Conservation (phyloP, 371 early-diverging fungal genomes). For the Mortierella sp. region DNA sequence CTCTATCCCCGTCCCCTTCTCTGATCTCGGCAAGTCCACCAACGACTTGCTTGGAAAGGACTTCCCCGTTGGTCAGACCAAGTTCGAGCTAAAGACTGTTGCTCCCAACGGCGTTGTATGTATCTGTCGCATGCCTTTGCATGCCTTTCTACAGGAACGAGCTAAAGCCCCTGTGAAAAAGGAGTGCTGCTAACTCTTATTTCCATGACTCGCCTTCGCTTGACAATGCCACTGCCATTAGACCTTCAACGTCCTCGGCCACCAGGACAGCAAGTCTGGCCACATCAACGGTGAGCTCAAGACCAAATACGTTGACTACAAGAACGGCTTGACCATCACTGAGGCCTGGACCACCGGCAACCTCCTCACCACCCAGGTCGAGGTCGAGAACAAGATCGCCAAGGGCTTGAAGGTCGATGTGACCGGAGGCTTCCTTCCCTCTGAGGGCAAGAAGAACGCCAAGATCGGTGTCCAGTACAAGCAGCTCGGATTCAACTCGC, state of each 20-base stretch:
- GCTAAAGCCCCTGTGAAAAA: background rate
- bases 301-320: slow-evolving; percentile 95
- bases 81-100: slow-evolving; percentile 97
- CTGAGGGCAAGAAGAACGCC: slow-evolving; percentile 71
- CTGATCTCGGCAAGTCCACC: slow-evolving; percentile 95
- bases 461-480: slow-evolving; percentile 85
- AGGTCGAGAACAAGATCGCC: slow-evolving; percentile 93
- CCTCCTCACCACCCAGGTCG: slow-evolving; percentile 91
- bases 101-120: slow-evolving; percentile 95
- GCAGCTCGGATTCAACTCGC: slow-evolving; percentile 82
- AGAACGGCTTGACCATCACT: slow-evolving; percentile 93
- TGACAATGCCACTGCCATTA: slow-evolving; percentile 41
- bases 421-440: slow-evolving; percentile 60
- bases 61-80: slow-evolving; percentile 92
- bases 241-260: slow-evolving; percentile 95
- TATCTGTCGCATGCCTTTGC: slow-evolving; percentile 18
- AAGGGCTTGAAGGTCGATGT: slow-evolving; percentile 86
- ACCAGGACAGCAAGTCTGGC: slow-evolving; percentile 94
- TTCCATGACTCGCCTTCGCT: no score
- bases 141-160: background rate
- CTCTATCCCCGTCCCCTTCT: slow-evolving; percentile 78
- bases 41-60: slow-evolving; percentile 97
- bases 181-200: no score
- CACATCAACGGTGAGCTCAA: slow-evolving; percentile 95
- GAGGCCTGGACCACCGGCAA: slow-evolving; percentile 96